Evolutionary conservation across 2,329 filamentous ascomycete species (phyloP).

Genomic region (Xylariomycetidae sp.): DNA sequence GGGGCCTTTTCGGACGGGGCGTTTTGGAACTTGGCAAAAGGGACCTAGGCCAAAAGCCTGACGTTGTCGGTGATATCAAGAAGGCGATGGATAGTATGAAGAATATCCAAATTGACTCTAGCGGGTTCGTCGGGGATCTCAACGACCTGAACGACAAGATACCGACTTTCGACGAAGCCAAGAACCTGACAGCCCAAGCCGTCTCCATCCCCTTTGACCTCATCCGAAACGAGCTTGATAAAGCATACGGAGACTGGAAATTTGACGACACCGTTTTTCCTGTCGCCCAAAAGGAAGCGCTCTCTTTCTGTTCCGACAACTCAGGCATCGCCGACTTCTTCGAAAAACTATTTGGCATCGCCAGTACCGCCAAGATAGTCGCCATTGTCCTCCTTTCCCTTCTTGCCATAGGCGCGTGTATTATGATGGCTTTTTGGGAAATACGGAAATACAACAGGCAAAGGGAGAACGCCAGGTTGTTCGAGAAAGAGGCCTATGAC

Average conservation of each 20-base stretch:
- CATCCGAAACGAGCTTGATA: constrained; percentile 68
- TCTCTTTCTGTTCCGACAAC: constrained; percentile 87
- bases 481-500: constrained; percentile 65
- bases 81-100: constrained; percentile 62
- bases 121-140: constrained; percentile 64
- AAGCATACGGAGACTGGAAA: constrained; percentile 65
- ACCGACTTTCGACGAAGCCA: constrained; percentile 76
- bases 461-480: constrained; percentile 62
- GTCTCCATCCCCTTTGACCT: constrained; percentile 78
- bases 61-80: constrained; percentile 56
- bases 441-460: constrained; percentile 71
- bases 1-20: constrained; percentile 18
- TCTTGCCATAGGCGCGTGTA: constrained; percentile 66
- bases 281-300: constrained; percentile 72
- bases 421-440: constrained; percentile 78
- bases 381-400: constrained; percentile 73
- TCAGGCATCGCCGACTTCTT: constrained; percentile 83
- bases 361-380: constrained; percentile 64
- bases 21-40: not conserved
- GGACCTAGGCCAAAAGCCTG: constrained; percentile 19
- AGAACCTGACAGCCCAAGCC: constrained; percentile 72
- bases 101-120: constrained; percentile 62
- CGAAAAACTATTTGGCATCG: constrained; percentile 60
- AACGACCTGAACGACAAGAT: constrained; percentile 71
- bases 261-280: constrained; percentile 79